Conservation (phyloP, 768 basidiomycete species). For the Suillus luteus region DNA sequence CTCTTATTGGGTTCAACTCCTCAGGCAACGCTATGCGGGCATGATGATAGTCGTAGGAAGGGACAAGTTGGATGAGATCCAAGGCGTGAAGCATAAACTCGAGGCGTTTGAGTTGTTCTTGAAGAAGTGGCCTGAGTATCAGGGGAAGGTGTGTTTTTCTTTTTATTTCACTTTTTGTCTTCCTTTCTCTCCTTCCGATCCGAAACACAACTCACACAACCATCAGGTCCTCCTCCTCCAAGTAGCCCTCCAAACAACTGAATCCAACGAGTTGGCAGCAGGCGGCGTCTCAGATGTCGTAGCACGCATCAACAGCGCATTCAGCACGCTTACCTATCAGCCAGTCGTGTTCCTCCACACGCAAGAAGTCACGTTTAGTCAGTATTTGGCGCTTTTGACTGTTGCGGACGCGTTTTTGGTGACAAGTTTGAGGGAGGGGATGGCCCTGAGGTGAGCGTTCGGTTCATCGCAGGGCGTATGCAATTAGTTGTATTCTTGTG, state of each 20-base stretch:
- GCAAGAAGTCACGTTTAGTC: constrained; percentile 80
- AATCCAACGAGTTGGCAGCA: constrained; percentile 65
- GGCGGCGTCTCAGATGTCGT: constrained; percentile 73
- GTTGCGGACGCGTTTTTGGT: constrained; percentile 87
- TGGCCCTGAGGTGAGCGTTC: constrained; percentile 61
- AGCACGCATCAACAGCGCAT: constrained; percentile 79
- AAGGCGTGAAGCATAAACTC: constrained; percentile 84
- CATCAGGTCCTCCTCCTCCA: constrained; percentile 77
- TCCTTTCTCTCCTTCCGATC: neutral
- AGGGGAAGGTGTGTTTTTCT: constrained; percentile 55
- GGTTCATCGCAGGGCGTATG: neutral
- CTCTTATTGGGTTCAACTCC: constrained; percentile 74
- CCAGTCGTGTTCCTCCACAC: constrained; percentile 87
- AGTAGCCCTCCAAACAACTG: constrained; percentile 81
- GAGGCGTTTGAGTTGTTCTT: constrained; percentile 83
- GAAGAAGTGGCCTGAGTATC: constrained; percentile 76
- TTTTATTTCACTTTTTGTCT: neutral
- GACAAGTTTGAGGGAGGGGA: constrained; percentile 83
- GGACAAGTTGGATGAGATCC: constrained; percentile 87
- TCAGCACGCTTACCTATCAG: constrained; percentile 84
- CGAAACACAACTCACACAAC: neutral
- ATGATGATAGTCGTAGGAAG: constrained; percentile 87
- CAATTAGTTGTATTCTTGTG: neutral
- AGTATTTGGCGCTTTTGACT: constrained; percentile 80
- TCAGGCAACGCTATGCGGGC: constrained; percentile 81